A percentile compares a stretch with the other conserved stretches of the same genome.
Conservation (phyloP, 345 rosid genomes). For the Salix exigua region DNA sequence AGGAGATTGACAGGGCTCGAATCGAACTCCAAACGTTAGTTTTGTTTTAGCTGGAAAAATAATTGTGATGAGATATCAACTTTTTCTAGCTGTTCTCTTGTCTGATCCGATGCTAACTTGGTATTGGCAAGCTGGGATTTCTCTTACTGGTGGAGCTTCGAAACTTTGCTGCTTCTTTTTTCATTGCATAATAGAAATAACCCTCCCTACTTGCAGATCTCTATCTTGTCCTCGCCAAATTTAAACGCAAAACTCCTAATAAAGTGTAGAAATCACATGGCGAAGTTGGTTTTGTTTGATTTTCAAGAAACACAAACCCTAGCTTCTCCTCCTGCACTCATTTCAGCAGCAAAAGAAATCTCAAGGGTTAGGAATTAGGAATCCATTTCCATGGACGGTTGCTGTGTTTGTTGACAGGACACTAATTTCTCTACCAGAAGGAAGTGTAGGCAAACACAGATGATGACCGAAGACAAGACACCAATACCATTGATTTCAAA, state of each 20-base stretch:
- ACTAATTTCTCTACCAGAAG: slow-evolving; percentile 13
- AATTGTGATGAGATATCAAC: no score
- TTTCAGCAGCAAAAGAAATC: not conserved
- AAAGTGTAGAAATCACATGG: no score
- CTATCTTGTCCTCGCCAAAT: no score
- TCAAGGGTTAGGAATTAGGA: not conserved
- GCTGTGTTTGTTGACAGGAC: not conserved
- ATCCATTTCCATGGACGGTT: not conserved
- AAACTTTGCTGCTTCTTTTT: no score
- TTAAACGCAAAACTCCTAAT: no score
- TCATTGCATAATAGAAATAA: no score
- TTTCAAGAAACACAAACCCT: not conserved
- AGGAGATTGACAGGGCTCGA: no score
- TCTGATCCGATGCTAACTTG: not conserved
- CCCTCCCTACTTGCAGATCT: no score
- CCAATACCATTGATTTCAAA: slow-evolving; percentile 19
- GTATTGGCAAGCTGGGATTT: no score
- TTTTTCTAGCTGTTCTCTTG: not conserved
- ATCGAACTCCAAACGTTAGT: not conserved
- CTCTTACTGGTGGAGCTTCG: no score
- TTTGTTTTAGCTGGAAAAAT: not conserved
- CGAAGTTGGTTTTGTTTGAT: not conserved
- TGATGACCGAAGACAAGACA: slow-evolving; percentile 32
- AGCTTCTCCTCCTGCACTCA: not conserved
- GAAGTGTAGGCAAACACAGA: not conserved